phyloP scores from a whole-genome alignment of 495 filamentous ascomycete genomes.

The Penicillium turbatum region DNA sequence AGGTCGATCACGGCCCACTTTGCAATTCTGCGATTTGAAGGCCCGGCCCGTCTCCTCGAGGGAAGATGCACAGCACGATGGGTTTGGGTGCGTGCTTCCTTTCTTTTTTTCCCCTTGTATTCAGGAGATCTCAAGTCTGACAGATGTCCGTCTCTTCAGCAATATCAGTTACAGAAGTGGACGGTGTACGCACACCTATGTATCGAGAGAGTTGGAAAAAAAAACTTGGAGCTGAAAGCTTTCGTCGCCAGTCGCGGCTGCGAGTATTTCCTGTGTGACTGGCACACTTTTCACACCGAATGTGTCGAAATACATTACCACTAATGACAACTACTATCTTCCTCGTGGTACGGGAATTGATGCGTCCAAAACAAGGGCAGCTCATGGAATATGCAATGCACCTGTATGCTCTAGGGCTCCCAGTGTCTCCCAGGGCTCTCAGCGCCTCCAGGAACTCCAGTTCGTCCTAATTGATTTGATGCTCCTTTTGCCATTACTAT shows the following conservation, averaged over 20 bases:
- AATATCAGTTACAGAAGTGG: not conserved
- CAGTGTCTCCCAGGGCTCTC: not conserved
- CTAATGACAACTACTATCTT: constrained; percentile 9
- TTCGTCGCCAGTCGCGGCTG: constrained; percentile 33
- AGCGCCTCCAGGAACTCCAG: constrained; percentile 3
- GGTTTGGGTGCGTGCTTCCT: not conserved
- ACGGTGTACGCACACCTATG: not conserved
- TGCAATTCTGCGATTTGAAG: constrained; percentile 21
- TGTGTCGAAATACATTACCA: constrained; percentile 10
- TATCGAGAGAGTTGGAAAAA: not conserved
- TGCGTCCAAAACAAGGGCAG: constrained; percentile 17
- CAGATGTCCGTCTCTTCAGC: constrained; percentile 4
- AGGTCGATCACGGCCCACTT: constrained; percentile 28
- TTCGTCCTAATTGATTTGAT: constrained; percentile 6
- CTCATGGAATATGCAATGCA: constrained; percentile 6
- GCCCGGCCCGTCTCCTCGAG: constrained; percentile 30
- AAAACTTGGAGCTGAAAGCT: not conserved
- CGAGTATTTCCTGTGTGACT: constrained; percentile 12
- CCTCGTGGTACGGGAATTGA: constrained; percentile 17
- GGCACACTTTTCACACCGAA: constrained; percentile 11
- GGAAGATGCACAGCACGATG: constrained; percentile 6
- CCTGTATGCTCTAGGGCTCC: constrained; percentile 5
- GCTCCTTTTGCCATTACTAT: not conserved
- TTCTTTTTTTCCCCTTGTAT: constrained; percentile 5
- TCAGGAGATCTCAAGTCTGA: not conserved